Conservation (phyloP, 2,329 filamentous ascomycete species). For the Ceratocystis alfenasii region DNA sequence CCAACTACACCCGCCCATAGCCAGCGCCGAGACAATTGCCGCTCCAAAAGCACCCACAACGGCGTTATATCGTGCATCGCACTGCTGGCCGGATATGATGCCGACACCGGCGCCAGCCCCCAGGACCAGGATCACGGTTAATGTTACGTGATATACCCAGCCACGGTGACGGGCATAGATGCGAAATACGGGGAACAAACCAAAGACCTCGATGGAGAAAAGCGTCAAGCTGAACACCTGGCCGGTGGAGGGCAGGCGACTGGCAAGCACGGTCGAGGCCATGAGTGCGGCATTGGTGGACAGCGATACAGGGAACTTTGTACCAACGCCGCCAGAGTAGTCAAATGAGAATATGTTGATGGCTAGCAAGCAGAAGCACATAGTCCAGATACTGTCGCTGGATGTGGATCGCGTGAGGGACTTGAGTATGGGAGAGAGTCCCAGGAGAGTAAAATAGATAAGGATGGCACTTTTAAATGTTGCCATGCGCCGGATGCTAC, state of each 20-base stretch:
- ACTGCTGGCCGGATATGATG: conserved; percentile 43
- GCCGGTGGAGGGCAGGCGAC: conserved; percentile 74
- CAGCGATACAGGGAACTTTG: conserved; percentile 58
- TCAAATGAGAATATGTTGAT: conserved; percentile 99
- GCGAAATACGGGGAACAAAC: conserved; percentile 94
- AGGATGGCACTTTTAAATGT: conserved; percentile 86
- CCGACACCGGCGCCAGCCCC: conserved; percentile 70
- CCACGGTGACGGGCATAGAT: conserved; percentile 71
- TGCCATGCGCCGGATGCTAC: conserved; percentile 47
- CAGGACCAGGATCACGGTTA: conserved; percentile 66
- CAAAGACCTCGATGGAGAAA: conserved; percentile 95
- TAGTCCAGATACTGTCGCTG: conserved; percentile 91
- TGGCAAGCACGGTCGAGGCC: conserved; percentile 89
- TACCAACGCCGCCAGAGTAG: conserved; percentile 60
- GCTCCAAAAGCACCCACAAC: conserved; percentile 66
- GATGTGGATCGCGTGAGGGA: conserved; percentile 90
- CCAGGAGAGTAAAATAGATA: conserved; percentile 85
- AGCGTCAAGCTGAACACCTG: conserved; percentile 92
- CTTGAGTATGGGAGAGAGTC: conserved; percentile 88
- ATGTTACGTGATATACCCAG: conserved; percentile 64
- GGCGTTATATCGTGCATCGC: conserved; percentile 38
- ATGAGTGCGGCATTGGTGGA: conserved; percentile 95
- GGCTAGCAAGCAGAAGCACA: conserved; percentile 82
- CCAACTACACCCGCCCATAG: conserved; percentile 92
- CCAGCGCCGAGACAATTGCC: conserved; percentile 58